phyloP scores from a whole-genome alignment of 257 asterid species.

The Solanum pinnatisectum region DNA sequence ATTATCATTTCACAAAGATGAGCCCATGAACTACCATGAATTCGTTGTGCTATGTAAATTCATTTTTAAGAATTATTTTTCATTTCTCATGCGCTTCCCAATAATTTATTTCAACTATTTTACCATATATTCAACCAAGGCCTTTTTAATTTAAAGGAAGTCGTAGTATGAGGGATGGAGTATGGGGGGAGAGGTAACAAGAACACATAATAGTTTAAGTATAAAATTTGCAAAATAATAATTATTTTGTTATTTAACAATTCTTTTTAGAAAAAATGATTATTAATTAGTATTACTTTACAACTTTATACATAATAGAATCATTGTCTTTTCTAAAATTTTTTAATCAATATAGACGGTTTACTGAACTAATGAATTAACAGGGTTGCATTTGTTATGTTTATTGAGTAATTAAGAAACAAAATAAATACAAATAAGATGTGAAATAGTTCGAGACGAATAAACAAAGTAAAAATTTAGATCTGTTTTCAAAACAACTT shows the following conservation, averaged over 20 bases:
- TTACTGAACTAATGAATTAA: not conserved
- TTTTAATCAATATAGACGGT: not conserved
- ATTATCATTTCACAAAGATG: no score
- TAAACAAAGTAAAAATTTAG: not conserved
- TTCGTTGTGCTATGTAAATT: not conserved
- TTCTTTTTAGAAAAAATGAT: no score
- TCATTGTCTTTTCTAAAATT: not conserved
- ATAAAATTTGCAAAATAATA: no score
- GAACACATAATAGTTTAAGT: no score
- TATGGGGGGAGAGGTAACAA: no score
- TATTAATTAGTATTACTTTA: not conserved
- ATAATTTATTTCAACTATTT: no score
- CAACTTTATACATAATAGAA: not conserved
- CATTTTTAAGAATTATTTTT: no score
- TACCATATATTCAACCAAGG: no score
- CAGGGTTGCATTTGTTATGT: not conserved
- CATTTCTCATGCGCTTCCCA: no score
- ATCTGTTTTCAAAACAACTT: not conserved
- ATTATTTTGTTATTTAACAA: no score
- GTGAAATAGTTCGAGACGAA: not conserved
- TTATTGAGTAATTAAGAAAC: not conserved
- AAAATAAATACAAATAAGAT: not conserved
- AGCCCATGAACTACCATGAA: not conserved
- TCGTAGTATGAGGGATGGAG: no score
- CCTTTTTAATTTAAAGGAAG: no score